Percentiles rank a stretch among this genome's conserved stretches.
Conservation (phyloP, 176 grass and related monocot species). For the Leersia perrieri region DNA sequence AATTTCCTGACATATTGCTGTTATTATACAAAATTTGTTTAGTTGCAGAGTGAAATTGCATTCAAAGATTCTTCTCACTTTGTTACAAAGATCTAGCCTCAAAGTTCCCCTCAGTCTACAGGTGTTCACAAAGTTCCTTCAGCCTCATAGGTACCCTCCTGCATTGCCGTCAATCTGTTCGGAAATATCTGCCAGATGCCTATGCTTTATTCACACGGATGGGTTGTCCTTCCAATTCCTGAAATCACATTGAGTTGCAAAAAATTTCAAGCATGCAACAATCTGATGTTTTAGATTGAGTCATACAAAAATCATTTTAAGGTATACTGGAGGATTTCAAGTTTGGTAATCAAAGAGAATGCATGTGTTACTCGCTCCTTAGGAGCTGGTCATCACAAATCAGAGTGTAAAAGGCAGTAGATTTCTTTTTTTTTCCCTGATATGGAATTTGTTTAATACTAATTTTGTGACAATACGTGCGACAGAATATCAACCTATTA, state of each 20-base stretch:
- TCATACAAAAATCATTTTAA: not conserved
- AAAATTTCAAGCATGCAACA: not conserved
- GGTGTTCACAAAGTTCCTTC: conserved; percentile 1
- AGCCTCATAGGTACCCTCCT: not conserved
- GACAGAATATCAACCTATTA: not conserved
- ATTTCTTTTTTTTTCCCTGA: not conserved
- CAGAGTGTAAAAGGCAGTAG: not conserved
- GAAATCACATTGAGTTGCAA: conserved; percentile 39
- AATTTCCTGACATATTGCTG: conserved; percentile 20
- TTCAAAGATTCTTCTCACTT: conserved; percentile 3
- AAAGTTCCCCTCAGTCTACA: conserved; percentile 22
- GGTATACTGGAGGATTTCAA: not conserved
- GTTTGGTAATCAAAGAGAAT: not conserved
- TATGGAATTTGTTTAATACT: not conserved
- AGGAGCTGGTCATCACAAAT: not conserved
- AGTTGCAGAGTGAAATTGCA: not conserved
- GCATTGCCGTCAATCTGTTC: not conserved
- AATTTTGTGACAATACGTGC: not conserved
- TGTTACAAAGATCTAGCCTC: conserved; percentile 27
- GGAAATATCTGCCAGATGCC: conserved; percentile 27
- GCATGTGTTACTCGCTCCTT: not conserved
- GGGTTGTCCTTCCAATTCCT: conserved; percentile 95
- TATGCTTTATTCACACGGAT: conserved; percentile 95
- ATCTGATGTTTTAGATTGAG: not conserved
- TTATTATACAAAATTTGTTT: conserved; percentile 35